phyloP scores from a whole-genome alignment of 257 asterid genomes.

The Solanum dulcamara region DNA sequence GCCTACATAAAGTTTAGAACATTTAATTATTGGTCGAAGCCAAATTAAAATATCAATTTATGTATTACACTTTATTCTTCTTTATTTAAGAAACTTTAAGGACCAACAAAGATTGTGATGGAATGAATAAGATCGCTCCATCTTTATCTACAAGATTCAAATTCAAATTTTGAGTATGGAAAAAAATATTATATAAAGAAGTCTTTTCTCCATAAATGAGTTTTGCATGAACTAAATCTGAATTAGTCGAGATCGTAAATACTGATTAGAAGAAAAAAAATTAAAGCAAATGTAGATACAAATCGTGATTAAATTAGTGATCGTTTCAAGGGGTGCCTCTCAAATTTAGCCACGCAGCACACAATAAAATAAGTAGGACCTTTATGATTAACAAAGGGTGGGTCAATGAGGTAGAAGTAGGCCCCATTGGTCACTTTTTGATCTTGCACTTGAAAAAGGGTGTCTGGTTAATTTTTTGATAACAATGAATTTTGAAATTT shows the following conservation, averaged over 20 bases:
- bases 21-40: neutral
- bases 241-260: no score
- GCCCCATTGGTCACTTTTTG: neutral
- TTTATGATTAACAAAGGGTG: neutral
- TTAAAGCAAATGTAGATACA: neutral
- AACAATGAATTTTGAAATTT: neutral
- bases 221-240: neutral
- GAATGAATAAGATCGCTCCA: neutral
- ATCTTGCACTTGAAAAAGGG: neutral
- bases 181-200: accelerated
- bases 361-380: neutral
- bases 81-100: neutral
- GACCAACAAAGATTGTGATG: accelerated
- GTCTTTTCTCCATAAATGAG: neutral
- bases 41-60: neutral
- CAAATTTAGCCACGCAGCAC: neutral
- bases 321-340: neutral
- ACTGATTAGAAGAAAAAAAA: accelerated
- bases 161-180: neutral
- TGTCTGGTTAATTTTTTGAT: no score
- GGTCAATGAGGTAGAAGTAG: neutral
- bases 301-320: neutral
- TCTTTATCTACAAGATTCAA: neutral
- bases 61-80: no score
- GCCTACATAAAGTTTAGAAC: neutral